phyloP scores from a whole-genome alignment of 106 monocot genomes.

The Apostasia shenzhenica region DNA sequence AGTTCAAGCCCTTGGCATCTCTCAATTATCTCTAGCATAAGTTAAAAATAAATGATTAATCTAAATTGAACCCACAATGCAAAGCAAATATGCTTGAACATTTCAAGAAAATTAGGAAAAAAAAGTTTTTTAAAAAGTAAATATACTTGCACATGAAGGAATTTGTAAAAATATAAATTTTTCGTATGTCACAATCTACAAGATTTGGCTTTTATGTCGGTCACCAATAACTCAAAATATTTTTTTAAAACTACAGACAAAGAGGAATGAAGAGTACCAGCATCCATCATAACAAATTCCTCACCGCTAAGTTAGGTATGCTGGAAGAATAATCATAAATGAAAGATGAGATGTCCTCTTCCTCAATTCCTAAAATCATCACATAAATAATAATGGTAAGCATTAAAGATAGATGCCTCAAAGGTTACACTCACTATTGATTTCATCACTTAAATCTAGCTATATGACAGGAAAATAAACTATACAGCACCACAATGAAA shows the following conservation, averaged over 20 bases:
- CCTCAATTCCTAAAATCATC: conserved; percentile 25
- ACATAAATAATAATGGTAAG: conserved; percentile 9
- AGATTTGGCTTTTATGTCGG: no score
- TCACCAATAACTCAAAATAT: no score
- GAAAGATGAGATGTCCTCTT: conserved; percentile 38
- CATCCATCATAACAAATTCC: conserved; percentile 37
- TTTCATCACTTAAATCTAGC: neutral
- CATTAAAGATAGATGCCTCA: neutral
- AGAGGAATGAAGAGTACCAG: conserved; percentile 27
- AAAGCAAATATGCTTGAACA: no score
- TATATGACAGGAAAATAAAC: neutral
- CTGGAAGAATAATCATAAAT: conserved; percentile 61
- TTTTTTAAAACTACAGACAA: neutral
- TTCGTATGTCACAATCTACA: no score
- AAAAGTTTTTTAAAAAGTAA: no score
- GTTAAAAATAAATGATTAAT: no score
- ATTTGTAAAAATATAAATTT: no score
- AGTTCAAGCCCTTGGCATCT: no score
- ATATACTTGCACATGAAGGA: no score
- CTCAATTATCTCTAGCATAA: no score
- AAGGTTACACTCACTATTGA: neutral
- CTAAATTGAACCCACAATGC: no score
- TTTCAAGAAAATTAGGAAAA: no score
- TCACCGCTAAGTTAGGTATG: conserved; percentile 80
- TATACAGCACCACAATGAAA: neutral